A percentile compares a stretch with the other conserved stretches of the same genome.
These are phyloP conservation scores for Manihot esculenta DNA, from an alignment of 441 rosid genomes.

Conservation along the genomic window DNA sequence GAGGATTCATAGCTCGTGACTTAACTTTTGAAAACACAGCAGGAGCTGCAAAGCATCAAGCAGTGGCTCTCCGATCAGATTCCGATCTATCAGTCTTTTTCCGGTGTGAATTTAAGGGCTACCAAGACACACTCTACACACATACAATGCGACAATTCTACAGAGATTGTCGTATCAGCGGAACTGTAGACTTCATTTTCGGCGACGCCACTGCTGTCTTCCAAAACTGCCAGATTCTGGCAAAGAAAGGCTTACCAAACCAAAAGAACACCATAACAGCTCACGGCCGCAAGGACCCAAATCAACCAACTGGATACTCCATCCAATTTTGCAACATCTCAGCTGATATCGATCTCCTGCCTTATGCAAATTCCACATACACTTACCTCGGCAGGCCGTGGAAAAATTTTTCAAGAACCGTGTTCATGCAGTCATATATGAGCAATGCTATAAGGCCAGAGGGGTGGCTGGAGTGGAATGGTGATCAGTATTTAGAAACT, in stretches of 20 bases:
- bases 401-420: constrained; percentile 75
- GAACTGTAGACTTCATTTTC: constrained; percentile 70
- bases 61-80: constrained; percentile 76
- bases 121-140: constrained; percentile 86
- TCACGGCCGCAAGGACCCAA: constrained; percentile 54
- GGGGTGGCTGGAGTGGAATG: constrained; percentile 92
- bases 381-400: constrained; percentile 89
- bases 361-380: constrained; percentile 47
- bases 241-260: constrained; percentile 39
- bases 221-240: constrained; percentile 52
- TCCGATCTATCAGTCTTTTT: constrained; percentile 69
- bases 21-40: constrained; percentile 83
- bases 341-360: constrained; percentile 62
- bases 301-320: constrained; percentile 66
- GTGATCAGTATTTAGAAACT: constrained; percentile 48
- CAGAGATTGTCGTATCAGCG: constrained; percentile 68
- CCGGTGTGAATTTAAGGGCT: constrained; percentile 60
- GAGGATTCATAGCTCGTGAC: constrained; percentile 80
- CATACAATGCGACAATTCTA: constrained; percentile 90
- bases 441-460: constrained; percentile 53
- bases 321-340: constrained; percentile 80
- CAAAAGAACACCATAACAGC: constrained; percentile 72
- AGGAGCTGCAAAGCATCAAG: constrained; percentile 79
- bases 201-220: constrained; percentile 58
- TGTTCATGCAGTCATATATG: constrained; percentile 64